Conservation (phyloP, 164 flowering plant species). For the Umbellularia californica region DNA sequence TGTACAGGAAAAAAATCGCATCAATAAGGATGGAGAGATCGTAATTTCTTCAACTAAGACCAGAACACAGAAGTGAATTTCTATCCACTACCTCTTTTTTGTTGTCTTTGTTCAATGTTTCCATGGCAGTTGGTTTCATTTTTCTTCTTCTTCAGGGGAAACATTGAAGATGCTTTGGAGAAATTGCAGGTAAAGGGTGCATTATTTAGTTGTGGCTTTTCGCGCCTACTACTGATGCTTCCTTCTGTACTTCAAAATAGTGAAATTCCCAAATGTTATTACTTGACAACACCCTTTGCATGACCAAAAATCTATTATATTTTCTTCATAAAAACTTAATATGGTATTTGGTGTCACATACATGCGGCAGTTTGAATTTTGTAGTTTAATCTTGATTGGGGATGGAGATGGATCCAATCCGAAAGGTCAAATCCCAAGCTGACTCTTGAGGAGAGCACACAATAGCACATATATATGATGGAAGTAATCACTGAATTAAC, state of each 20-base stretch:
- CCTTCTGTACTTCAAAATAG: background rate
- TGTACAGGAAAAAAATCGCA: constrained; percentile 88
- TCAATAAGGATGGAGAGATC: constrained; percentile 93
- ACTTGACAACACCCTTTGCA: background rate
- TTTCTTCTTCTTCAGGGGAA: constrained; percentile 63
- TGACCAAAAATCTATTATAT: background rate
- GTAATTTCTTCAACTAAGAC: constrained; percentile 95
- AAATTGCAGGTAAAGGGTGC: constrained; percentile 71
- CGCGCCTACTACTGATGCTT: background rate
- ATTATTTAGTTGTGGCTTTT: background rate
- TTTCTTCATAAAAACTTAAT: no score
- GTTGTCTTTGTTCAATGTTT: constrained; percentile 9
- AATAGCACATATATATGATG: no score
- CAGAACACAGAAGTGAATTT: constrained; percentile 79
- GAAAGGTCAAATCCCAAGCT: no score
- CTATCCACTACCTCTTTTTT: constrained; percentile 16
- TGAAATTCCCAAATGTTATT: background rate
- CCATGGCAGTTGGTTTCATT: constrained; percentile 17
- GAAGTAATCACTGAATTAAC: no score
- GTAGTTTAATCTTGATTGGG: no score
- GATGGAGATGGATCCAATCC: no score
- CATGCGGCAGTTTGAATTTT: background rate
- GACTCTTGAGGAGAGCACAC: no score
- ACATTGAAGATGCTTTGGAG: constrained; percentile 82
- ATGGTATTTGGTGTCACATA: background rate